Base-by-base conservation (phyloP, 1,284 basidiomycete genomes). In the Neonothopanus nambi region DNA sequence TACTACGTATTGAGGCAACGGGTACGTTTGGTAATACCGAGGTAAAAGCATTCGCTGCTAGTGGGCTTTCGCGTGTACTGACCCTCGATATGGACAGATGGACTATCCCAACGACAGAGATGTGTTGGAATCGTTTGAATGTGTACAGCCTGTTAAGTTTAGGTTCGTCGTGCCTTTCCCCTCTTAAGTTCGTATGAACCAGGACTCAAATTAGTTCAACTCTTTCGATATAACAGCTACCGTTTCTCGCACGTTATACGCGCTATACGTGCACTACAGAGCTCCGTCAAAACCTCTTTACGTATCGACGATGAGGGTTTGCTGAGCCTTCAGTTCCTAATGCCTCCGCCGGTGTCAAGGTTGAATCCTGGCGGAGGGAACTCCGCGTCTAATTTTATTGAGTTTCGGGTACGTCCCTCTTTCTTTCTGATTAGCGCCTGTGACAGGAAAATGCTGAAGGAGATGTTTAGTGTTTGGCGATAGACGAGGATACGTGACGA, bases 81-180 rank as follows among this genome's bases (percentile, higher is more conserved):
- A 39, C 38, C 18, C 20, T 36, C 48, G 13, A 42, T 28, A 44
- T 33, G 20, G 51, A 18, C 63, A 95, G 91, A 90, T 96, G 84
- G 94, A 97, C 68, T 96, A 95, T 60, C 91, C 92, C 1, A 93
- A 93, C 62, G 93, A 95, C 63, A 78, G 80, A 48, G 93, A 95
- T 50, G 91, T 96, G 0, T 79, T 97, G 39, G 93, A 96, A 68
- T 82, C 85, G 0, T 93, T 95, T 63, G 89, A 94, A 60, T 96
- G 93, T 65, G 76, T 71, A 9, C 71, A 76, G 36, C 69, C 72
- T 6, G 79, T 93, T n/a, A 78, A 75, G 21, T 92, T 90, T 67
- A 93, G 84, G 93, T 93, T 58, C 37, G 77, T 61, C n/a, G 15
- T 20, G 39, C 17, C 39, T 50, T 33, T 4, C 5, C 44, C 13